Base-by-base conservation (phyloP, 805 yeast genomes). In the Candida alai region DNA sequence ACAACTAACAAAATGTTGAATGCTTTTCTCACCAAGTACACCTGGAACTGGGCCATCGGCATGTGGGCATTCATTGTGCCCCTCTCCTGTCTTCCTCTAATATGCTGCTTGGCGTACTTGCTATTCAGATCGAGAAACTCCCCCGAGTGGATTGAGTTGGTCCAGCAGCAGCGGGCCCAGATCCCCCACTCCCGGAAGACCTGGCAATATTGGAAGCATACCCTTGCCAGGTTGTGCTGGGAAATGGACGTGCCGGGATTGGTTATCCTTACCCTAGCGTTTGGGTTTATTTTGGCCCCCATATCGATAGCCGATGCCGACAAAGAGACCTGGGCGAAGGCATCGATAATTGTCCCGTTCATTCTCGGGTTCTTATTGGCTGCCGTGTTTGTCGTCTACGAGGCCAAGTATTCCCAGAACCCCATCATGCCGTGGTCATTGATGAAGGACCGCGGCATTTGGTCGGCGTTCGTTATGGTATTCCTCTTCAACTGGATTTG, bases 21-120 rank as follows among this genome's bases (percentile, higher is more conserved):
- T 5, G 55, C 56, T 22, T 52, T 66, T 37, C 56, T 57, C 23
- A 55, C 55, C 10, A 50, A 65, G 21, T 78, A 84, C 79, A 67
- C 77, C 7, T 82, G 89, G 88, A 10, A 30, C 7, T 30, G 10
- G 8, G 80, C 79, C 49, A 74, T 80, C 44, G 87, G 80, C 24
- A 80, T 82, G 73, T 82, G 84, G 84, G 86, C 87, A 2, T 77
- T 80, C 46, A 80, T 82, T 43, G 73, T 78, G 67, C 88, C 89
- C 20, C 59, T 79, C 24, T 50, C 76, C 3, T 62, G 79, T 42
- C 33, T 82, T n/a, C 89, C 89, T 14, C 55, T 82, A 34, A 43
- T 80, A 4, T 41, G 43, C 4, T 68, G 78, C 47, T 60, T 77
- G 44, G 13, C 65, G 3, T 80, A 79, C 54, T 76, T 80, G 82